A percentile compares a stretch with the other conserved stretches of the same genome.
These are phyloP conservation scores for Funneliformis caledonium DNA, from an alignment of 371 early-diverging fungal genomes.

Conservation along the genomic window DNA sequence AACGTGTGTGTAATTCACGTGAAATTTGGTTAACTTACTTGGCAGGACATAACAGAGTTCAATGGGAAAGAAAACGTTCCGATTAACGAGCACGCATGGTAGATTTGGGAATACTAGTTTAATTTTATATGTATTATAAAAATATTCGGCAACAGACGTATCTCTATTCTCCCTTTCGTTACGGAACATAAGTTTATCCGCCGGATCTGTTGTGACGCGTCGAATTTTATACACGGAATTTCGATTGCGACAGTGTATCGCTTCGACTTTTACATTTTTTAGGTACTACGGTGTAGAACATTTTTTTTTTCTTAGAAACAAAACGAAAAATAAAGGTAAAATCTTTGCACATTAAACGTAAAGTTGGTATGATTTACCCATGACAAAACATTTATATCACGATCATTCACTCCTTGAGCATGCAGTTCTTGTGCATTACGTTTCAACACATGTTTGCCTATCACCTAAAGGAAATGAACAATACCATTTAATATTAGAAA, in stretches of 20 bases:
- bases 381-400: constrained; percentile 64
- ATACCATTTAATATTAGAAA: background rate
- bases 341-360: background rate
- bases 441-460: constrained; percentile 64
- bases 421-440: constrained; percentile 67
- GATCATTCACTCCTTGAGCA: constrained; percentile 52
- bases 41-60: constrained; percentile 85
- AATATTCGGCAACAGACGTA: constrained; percentile 75
- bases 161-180: constrained; percentile 50
- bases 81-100: constrained; percentile 80
- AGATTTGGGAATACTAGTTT: constrained; percentile 74
- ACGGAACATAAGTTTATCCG: constrained; percentile 68
- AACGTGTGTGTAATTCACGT: background rate
- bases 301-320: background rate
- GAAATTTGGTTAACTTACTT: constrained; percentile 50
- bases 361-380: constrained; percentile 45
- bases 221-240: constrained; percentile 60
- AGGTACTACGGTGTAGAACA: constrained; percentile 41
- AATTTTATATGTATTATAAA: constrained; percentile 66
- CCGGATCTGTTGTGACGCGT: constrained; percentile 67
- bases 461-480: constrained; percentile 34
- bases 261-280: constrained; percentile 68
- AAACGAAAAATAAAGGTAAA: background rate
- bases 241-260: constrained; percentile 72
- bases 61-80: constrained; percentile 75